These are phyloP conservation scores for Naegleria lovaniensis DNA, from an alignment of 208 protist species.

Conservation along the genomic window DNA sequence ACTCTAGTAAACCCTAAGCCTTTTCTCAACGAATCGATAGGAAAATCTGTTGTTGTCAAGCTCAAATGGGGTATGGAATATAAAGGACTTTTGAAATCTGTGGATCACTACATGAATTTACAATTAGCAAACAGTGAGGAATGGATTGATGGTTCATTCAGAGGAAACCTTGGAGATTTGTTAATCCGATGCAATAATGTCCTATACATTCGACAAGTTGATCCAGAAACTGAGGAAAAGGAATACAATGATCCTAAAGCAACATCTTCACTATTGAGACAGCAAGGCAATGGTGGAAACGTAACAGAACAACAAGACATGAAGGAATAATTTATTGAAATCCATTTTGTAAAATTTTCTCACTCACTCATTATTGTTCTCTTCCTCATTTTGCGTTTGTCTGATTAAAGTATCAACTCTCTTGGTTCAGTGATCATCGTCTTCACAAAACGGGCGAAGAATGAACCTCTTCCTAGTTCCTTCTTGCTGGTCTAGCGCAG, in stretches of 20 bases:
- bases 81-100: slow-evolving; percentile 82
- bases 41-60: slow-evolving; percentile 87
- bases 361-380: too few relatives aligned
- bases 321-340: neutral
- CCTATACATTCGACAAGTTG: slow-evolving; percentile 57
- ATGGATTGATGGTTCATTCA: slow-evolving; percentile 65
- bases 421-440: too few relatives aligned
- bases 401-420: too few relatives aligned
- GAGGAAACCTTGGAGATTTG: slow-evolving; percentile 75
- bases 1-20: slow-evolving; percentile 72
- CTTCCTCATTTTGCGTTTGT: too few relatives aligned
- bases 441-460: too few relatives aligned
- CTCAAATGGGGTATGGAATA: slow-evolving; percentile 98
- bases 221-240: neutral
- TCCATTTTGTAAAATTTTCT: neutral
- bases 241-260: neutral
- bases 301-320: neutral
- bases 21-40: slow-evolving; percentile 84
- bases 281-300: neutral
- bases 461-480: too few relatives aligned
- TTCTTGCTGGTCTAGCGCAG: too few relatives aligned
- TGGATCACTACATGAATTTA: slow-evolving; percentile 96
- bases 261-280: neutral
- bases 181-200: slow-evolving; percentile 81
- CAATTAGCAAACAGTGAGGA: slow-evolving; percentile 71